A percentile compares a stretch with the other conserved stretches of the same genome.
Conservation (phyloP, 2,329 filamentous ascomycete species). For the Trichophyton benhamiae region DNA sequence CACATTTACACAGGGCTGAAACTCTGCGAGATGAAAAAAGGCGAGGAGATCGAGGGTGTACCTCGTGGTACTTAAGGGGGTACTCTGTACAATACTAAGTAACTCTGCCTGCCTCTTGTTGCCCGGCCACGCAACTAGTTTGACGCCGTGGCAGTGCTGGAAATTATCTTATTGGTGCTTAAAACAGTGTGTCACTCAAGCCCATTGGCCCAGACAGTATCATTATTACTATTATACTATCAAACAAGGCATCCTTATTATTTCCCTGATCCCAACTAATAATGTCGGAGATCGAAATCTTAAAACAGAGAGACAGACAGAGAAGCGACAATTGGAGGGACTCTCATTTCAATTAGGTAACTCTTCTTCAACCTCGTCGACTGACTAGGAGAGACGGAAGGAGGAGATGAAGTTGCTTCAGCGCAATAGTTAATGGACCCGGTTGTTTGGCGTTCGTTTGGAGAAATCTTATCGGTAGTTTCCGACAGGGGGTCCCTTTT, state of each 20-base stretch:
- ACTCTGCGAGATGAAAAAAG: background rate
- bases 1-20: background rate
- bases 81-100: too few relatives aligned
- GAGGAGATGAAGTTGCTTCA: background rate
- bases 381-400: too few relatives aligned
- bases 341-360: too few relatives aligned
- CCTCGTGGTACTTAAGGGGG: background rate
- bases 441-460: conserved; percentile 3
- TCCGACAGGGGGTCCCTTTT: background rate
- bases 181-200: background rate
- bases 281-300: background rate
- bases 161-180: background rate
- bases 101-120: too few relatives aligned
- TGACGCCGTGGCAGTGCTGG: background rate
- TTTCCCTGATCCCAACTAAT: background rate
- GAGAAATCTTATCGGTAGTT: background rate
- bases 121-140: too few relatives aligned
- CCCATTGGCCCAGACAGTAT: background rate
- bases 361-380: too few relatives aligned
- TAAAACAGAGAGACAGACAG: background rate
- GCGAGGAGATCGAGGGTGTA: background rate
- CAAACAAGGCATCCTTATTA: too few relatives aligned
- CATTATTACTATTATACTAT: too few relatives aligned
- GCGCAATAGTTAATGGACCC: background rate
- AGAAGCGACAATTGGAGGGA: background rate